Evolutionary conservation across 176 grass and related monocot genomes (phyloP).

Genomic region (Puya raimondii): DNA sequence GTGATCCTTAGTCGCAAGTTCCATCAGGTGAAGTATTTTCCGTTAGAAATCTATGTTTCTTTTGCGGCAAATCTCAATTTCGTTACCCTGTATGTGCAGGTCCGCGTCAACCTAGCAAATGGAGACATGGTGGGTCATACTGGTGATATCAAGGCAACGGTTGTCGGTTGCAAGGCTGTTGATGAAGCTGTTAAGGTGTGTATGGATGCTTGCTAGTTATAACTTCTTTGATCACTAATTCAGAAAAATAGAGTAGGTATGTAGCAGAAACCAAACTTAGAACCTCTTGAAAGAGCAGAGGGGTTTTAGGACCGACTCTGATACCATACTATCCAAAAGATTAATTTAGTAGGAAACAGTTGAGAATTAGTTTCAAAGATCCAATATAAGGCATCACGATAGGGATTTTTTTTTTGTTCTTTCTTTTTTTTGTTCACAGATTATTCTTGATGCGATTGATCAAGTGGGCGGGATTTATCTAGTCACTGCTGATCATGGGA

Average conservation of each 20-base stretch:
- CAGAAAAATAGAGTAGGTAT: background rate
- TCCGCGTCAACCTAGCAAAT: slow-evolving; percentile 93
- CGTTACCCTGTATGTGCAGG: slow-evolving; percentile 34
- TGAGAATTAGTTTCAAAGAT: background rate
- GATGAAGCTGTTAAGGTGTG: slow-evolving; percentile 80
- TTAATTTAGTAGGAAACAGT: background rate
- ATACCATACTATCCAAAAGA: no score
- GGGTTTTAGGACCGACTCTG: no score
- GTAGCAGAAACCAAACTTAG: background rate
- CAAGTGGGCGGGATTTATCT: slow-evolving; percentile 91
- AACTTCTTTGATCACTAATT: background rate
- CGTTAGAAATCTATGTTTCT: background rate
- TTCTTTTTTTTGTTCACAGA: slow-evolving; percentile 22
- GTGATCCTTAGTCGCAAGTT: slow-evolving; percentile 84
- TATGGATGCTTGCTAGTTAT: background rate
- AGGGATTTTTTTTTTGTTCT: no score
- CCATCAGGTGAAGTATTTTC: slow-evolving; percentile 63
- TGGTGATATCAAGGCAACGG: slow-evolving; percentile 89
- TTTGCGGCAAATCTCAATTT: slow-evolving; percentile 2
- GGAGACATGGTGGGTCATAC: slow-evolving; percentile 99
- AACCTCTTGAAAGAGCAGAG: no score
- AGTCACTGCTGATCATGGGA: slow-evolving; percentile 96
- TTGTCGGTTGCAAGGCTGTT: slow-evolving; percentile 90
- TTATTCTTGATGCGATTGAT: slow-evolving; percentile 80
- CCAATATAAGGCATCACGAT: background rate